Conservation (phyloP, 2,329 filamentous ascomycete genomes). For the Beauveria varroae region DNA sequence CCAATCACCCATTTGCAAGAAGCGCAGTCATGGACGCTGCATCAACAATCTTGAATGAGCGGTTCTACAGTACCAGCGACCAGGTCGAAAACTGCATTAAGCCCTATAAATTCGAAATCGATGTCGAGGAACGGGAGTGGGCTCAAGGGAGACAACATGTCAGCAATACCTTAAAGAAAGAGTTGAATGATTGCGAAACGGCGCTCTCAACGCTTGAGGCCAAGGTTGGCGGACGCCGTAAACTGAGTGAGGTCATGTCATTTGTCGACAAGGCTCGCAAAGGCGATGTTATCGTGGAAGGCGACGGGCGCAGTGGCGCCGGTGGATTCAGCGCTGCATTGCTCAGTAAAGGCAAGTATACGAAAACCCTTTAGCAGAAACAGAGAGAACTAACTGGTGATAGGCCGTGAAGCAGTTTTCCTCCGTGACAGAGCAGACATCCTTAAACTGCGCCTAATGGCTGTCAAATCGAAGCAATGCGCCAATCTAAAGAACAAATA, state of each 20-base stretch:
- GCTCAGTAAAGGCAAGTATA: conserved; percentile 63
- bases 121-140: conserved; percentile 90
- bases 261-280: conserved; percentile 88
- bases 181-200: conserved; percentile 74
- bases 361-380: not conserved
- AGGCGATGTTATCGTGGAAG: conserved; percentile 78
- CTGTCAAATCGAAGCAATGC: conserved; percentile 88
- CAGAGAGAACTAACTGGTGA: conserved; percentile 20
- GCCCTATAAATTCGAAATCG: conserved; percentile 96
- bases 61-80: conserved; percentile 94
- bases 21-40: conserved; percentile 90
- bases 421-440: conserved; percentile 86
- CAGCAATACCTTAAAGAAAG: conserved; percentile 71
- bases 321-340: conserved; percentile 89
- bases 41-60: conserved; percentile 81
- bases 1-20: conserved; percentile 82
- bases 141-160: conserved; percentile 76
- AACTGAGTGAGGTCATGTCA: conserved; percentile 78
- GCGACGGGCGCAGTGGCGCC: conserved; percentile 74
- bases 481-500: conserved; percentile 81
- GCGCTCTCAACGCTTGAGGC: conserved; percentile 71
- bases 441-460: conserved; percentile 80
- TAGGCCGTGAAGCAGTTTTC: conserved; percentile 88
- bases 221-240: conserved; percentile 70
- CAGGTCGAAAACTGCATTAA: conserved; percentile 99